phyloP scores from a whole-genome alignment of 345 rosid genomes.

The Eutrema heterophyllum region DNA sequence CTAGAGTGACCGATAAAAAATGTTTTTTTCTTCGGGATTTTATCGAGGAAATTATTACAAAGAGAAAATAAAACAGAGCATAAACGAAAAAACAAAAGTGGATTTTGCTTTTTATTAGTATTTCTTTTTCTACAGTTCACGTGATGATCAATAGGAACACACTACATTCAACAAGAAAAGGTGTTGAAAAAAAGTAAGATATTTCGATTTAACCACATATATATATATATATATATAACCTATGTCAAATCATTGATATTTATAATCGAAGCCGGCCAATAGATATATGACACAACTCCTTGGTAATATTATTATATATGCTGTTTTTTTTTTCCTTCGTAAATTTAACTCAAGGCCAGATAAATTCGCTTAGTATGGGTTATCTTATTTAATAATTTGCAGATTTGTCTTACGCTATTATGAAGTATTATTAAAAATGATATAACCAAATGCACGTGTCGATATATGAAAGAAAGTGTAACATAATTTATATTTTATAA shows the following conservation, averaged over 20 bases:
- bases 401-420: neutral
- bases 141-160: slow-evolving; percentile 23
- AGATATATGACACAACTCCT: neutral
- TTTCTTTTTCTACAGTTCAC: slow-evolving; percentile 5
- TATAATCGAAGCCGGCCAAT: slow-evolving; percentile 1
- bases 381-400: neutral
- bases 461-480: slow-evolving; percentile 10
- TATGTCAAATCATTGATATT: neutral
- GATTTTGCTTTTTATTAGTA: slow-evolving; percentile 9
- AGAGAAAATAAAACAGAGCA: slow-evolving; percentile 4
- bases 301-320: neutral
- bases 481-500: neutral
- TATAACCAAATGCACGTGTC: slow-evolving; percentile 22
- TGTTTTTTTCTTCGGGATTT: neutral
- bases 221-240: neutral
- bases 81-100: slow-evolving; percentile 18
- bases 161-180: slow-evolving; percentile 6
- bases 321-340: neutral
- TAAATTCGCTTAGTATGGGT: slow-evolving; percentile 9
- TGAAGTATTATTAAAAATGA: neutral
- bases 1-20: neutral
- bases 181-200: slow-evolving; percentile 9
- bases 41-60: slow-evolving; percentile 24
- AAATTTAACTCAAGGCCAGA: neutral
- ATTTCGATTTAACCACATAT: slow-evolving; percentile 1